A percentile compares a stretch with the other conserved stretches of the same genome.
These are phyloP conservation scores for Lignosus rhinocerotis DNA, from an alignment of 1,284 basidiomycete genomes.

Conservation along the genomic window DNA sequence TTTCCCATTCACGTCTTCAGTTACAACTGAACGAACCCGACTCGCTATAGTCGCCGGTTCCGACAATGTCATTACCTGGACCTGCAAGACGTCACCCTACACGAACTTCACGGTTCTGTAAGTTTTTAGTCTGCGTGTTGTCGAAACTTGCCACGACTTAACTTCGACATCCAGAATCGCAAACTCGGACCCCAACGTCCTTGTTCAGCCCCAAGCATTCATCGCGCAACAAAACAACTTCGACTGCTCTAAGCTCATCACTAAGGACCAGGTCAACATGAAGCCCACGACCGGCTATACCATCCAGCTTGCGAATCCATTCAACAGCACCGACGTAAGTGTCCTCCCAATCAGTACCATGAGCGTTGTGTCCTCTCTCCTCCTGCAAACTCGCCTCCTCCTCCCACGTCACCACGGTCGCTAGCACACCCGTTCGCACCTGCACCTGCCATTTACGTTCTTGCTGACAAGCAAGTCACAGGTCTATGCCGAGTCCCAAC, in stretches of 20 bases:
- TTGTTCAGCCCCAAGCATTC: conserved; percentile 39
- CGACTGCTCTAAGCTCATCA: conserved; percentile 60
- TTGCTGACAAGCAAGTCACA: conserved; percentile 30
- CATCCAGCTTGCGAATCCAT: conserved; percentile 54
- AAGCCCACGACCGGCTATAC: conserved; percentile 51
- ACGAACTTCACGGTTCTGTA: conserved; percentile 44
- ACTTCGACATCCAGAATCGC: conserved; percentile 35
- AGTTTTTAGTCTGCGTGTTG: conserved; percentile 18
- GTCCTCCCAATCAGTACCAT: background rate
- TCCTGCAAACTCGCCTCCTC: background rate
- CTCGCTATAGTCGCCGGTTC: conserved; percentile 29
- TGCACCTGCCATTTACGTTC: background rate
- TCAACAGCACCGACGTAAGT: conserved; percentile 57
- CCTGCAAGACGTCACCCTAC: conserved; percentile 38
- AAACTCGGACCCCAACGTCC: conserved; percentile 39
- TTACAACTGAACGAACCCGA: background rate
- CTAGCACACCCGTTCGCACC: background rate
- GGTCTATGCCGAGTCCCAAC: conserved; percentile 61
- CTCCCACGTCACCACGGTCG: background rate
- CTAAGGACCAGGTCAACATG: conserved; percentile 45
- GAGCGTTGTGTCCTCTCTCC: background rate
- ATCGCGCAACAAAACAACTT: conserved; percentile 55
- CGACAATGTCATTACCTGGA: conserved; percentile 43
- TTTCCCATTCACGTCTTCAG: background rate
- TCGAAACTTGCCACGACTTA: conserved; percentile 2